Evolutionary conservation across 768 basidiomycete species (phyloP), one percentile per base, ranked within the genome.

Genomic region (Lyophyllum shimeji): DNA sequence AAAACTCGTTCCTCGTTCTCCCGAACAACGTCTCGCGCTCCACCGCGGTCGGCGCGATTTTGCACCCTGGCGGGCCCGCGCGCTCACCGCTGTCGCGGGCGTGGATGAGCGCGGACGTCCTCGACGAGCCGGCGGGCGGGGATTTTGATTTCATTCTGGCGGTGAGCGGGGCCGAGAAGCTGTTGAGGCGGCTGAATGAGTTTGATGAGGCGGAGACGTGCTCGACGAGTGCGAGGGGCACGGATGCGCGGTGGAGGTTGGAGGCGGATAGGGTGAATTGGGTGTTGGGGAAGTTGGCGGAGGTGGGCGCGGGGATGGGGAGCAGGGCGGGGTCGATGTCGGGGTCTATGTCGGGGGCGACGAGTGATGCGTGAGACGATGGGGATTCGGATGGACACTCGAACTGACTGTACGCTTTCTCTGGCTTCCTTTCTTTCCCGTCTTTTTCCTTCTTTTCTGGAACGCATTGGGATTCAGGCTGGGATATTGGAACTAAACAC

Each of bases 11-110:
- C 82, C 83, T 93, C 51, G 85, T 93, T 24, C 76, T 93, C 3
- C 90, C 91, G 2, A 90, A 86, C 73, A 88, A 90, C 60, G 83
- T 91, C 60, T 92, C 89, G 11, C 84, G 91, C 20, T 87, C 87
- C n/a, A 88, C 87, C 0, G 90, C 90, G 0, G 87, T 93, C 1
- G 88, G 87, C 43, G 83, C 87, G n/a, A 86, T 93, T 55, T 68
- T 92, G 13, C 84, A 87, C 62, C 86, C 87, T 0, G 85, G 84
- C 3, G 79, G 79, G 2, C 79, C 80, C 17, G 75, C 76, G 23
- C 71, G 75, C 40, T 72, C 72, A 0, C 66, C 71, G 23, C 59
- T 76, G 24, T 66, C 70, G 17, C 68, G 69, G 17, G 62, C 74
- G 46, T 80, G 78, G 76, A 70, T 75, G 53, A 70, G 77, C 33